These are phyloP conservation scores for Casuarina cunninghamiana DNA, from an alignment of 306 rosid genomes.

Conservation along the genomic window DNA sequence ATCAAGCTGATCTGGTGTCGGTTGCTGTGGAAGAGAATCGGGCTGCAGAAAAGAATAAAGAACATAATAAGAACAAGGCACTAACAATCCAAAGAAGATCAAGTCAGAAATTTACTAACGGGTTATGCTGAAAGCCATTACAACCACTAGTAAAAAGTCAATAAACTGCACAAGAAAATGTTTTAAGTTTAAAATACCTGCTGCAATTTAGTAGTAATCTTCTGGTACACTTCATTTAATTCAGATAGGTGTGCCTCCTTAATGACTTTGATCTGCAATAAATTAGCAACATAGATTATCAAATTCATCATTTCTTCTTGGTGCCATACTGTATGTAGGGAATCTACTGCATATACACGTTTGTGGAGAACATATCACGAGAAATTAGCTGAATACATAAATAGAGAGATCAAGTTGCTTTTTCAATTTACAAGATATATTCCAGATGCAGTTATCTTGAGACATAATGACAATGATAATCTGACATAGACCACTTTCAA, in stretches of 20 bases:
- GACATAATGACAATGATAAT: no score
- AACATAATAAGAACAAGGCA: no score
- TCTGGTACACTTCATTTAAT: slow-evolving; percentile 57
- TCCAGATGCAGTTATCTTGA: not conserved
- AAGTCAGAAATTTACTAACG: no score
- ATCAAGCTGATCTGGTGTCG: slow-evolving; percentile 59
- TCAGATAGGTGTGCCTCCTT: slow-evolving; percentile 62
- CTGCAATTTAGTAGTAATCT: slow-evolving; percentile 52
- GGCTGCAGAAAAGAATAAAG: slow-evolving; percentile 35
- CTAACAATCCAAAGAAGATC: no score
- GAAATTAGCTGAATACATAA: not conserved
- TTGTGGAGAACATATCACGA: not conserved
- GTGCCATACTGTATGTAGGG: not conserved
- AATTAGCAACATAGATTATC: slow-evolving; percentile 25
- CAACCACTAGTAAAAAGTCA: slow-evolving; percentile 10
- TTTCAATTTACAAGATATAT: not conserved
- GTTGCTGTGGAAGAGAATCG: slow-evolving; percentile 62
- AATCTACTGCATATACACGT: not conserved
- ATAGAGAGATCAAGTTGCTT: not conserved
- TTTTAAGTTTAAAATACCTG: slow-evolving; percentile 47
- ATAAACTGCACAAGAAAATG: slow-evolving; percentile 6
- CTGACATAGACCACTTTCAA: no score
- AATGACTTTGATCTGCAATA: slow-evolving; percentile 63
- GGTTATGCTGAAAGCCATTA: not conserved
- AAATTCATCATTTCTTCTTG: slow-evolving; percentile 1